Percentiles rank a stretch among this genome's conserved stretches.
Evolutionary conservation across 257 asterid species (phyloP).

Genomic region (Nicotiana otophora): DNA sequence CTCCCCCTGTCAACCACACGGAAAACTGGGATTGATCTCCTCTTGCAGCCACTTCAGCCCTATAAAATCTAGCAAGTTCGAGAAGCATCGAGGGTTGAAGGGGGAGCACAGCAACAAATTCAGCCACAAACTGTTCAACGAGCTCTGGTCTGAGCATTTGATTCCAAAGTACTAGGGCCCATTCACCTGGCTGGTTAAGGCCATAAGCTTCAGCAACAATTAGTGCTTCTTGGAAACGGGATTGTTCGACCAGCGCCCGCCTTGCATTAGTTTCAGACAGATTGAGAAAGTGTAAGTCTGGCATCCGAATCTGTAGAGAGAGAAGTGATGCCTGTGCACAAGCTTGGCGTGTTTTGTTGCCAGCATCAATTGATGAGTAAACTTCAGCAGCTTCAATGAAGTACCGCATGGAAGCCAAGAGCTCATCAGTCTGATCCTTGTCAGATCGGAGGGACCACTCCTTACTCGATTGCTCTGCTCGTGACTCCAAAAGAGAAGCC

Average conservation of each 20-base stretch:
- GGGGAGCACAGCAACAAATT: conserved; percentile 88
- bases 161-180: conserved; percentile 99
- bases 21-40: conserved; percentile 96
- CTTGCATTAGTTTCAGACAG: conserved; percentile 94
- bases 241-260: conserved; percentile 74
- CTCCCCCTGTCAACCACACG: conserved; percentile 92
- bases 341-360: conserved; percentile 72
- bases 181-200: conserved; percentile 92
- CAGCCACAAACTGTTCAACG: conserved; percentile 82
- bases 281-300: conserved; percentile 76
- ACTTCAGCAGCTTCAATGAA: conserved; percentile 91
- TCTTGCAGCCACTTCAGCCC: conserved; percentile 90
- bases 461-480: conserved; percentile 61
- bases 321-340: conserved; percentile 96
- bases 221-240: conserved; percentile 89
- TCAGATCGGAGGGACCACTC: conserved; percentile 72
- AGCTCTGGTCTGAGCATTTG: conserved; percentile 95
- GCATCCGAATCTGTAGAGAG: conserved; percentile 95
- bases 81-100: conserved; percentile 88
- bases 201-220: conserved; percentile 96
- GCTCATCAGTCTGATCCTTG: conserved; percentile 82
- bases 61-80: conserved; percentile 87
- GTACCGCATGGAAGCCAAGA: conserved; percentile 80
- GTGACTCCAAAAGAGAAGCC: conserved; percentile 75
- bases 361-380: conserved; percentile 93